Evolutionary conservation across 306 rosid species (phyloP).

Genomic region (Trifolium fragiferum): DNA sequence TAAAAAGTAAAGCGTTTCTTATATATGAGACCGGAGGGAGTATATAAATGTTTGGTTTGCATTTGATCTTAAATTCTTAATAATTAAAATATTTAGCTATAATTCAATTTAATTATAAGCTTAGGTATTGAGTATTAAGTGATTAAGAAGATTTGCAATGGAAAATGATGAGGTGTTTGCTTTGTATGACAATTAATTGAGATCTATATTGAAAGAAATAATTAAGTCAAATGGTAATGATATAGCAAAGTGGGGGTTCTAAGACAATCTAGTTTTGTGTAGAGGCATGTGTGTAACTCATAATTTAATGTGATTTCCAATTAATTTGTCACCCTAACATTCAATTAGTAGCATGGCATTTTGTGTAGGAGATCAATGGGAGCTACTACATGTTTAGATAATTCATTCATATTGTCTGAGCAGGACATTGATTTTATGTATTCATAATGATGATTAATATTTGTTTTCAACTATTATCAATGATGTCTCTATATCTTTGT

Average conservation of each 20-base stretch:
- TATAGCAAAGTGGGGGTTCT: constrained; percentile 38
- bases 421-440: constrained; percentile 7
- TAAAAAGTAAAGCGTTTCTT: too few relatives aligned
- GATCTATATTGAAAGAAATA: constrained; percentile 9
- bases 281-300: constrained; percentile 37
- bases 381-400: constrained; percentile 8
- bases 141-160: not conserved
- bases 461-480: too few relatives aligned
- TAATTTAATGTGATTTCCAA: constrained; percentile 25
- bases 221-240: constrained; percentile 34
- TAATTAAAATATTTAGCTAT: not conserved
- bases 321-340: constrained; percentile 10
- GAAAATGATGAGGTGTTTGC: not conserved
- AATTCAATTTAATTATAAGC: too few relatives aligned
- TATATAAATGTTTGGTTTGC: constrained; percentile 8
- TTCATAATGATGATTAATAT: not conserved
- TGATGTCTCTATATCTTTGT: too few relatives aligned
- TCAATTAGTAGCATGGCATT: constrained; percentile 6
- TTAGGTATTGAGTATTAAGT: not conserved
- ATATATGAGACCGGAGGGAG: too few relatives aligned
- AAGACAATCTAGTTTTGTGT: constrained; percentile 31
- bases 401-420: constrained; percentile 1
- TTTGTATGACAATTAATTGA: not conserved
- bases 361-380: constrained; percentile 15
- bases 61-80: too few relatives aligned